Conservation (phyloP, 176 grass and related monocot genomes). For the Zoysia pacifica region DNA sequence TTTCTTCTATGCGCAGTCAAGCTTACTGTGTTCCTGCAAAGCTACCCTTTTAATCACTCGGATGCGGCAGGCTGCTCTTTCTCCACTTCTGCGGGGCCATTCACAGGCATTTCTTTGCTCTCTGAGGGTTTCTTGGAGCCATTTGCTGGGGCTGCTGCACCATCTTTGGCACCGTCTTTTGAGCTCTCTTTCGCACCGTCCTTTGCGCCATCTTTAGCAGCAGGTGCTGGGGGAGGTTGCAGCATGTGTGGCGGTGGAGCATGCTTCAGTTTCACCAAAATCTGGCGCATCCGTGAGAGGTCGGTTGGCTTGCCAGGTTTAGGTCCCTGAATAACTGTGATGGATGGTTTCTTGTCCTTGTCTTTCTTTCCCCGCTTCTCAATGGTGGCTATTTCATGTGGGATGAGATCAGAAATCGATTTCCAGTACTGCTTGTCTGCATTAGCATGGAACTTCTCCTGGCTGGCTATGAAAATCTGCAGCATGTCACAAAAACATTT, state of each 20-base stretch:
- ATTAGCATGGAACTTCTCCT: constrained; percentile 82
- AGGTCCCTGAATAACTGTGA: constrained; percentile 76
- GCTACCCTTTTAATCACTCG: constrained; percentile 38
- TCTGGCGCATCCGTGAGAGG: constrained; percentile 81
- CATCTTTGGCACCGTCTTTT: constrained; percentile 37
- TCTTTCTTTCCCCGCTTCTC: constrained; percentile 91
- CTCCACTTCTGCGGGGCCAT: constrained; percentile 9
- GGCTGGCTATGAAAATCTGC: constrained; percentile 66
- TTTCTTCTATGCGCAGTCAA: constrained; percentile 40
- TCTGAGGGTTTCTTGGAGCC: constrained; percentile 41
- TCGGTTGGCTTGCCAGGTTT: constrained; percentile 95
- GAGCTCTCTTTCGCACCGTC: constrained; percentile 30
- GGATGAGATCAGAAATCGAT: constrained; percentile 88
- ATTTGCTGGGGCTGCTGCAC: constrained; percentile 29
- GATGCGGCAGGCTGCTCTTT: constrained; percentile 46
- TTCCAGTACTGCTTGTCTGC: constrained; percentile 94
- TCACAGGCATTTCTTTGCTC: constrained; percentile 38
- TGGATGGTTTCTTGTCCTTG: constrained; percentile 81
- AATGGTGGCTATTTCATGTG: constrained; percentile 79
- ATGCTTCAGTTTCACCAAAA: constrained; percentile 87
- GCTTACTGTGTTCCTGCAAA: constrained; percentile 39
- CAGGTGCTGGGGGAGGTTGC: constrained; percentile 53
- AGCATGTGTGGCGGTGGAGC: constrained; percentile 73
- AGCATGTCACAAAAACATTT: neutral
- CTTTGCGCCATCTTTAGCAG: constrained; percentile 50